phyloP scores from a whole-genome alignment of 768 basidiomycete genomes.

The Naganishia randhawae region DNA sequence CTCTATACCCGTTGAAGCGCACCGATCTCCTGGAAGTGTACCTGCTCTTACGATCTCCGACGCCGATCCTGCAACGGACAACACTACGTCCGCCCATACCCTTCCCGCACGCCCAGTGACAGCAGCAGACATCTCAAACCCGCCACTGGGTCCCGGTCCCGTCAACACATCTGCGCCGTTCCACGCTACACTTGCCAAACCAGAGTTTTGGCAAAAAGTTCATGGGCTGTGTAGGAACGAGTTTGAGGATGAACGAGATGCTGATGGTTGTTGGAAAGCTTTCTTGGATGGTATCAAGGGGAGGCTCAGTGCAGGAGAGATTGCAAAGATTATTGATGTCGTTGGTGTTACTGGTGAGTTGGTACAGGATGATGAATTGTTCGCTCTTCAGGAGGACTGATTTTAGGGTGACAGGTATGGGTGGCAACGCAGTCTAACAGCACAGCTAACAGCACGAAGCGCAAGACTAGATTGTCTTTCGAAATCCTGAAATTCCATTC shows the following conservation, averaged over 20 bases:
- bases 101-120: slow-evolving; percentile 66
- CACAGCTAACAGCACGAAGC: background rate
- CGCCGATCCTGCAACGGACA: slow-evolving; percentile 34
- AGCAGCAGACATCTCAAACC: slow-evolving; percentile 54
- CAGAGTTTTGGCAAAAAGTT: slow-evolving; percentile 74
- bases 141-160: slow-evolving; percentile 41
- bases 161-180: slow-evolving; percentile 54
- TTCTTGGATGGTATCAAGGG: slow-evolving; percentile 80
- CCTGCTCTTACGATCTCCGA: slow-evolving; percentile 42
- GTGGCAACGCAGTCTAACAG: slow-evolving; percentile 16
- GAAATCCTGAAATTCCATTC: no score
- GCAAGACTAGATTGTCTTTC: no score
- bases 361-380: no score
- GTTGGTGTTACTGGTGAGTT: slow-evolving; percentile 69
- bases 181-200: slow-evolving; percentile 67
- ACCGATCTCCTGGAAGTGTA: slow-evolving; percentile 30
- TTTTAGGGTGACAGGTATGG: slow-evolving; percentile 15
- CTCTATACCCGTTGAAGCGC: slow-evolving; percentile 26
- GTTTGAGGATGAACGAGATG: slow-evolving; percentile 64
- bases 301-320: slow-evolving; percentile 73
- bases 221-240: slow-evolving; percentile 65
- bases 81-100: slow-evolving; percentile 53
- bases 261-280: slow-evolving; percentile 72
- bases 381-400: background rate
- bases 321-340: slow-evolving; percentile 84